Evolutionary conservation across 257 asterid genomes (phyloP), one percentile per base, ranked within the genome.

Genomic region (Nyctanthes arbortristis): DNA sequence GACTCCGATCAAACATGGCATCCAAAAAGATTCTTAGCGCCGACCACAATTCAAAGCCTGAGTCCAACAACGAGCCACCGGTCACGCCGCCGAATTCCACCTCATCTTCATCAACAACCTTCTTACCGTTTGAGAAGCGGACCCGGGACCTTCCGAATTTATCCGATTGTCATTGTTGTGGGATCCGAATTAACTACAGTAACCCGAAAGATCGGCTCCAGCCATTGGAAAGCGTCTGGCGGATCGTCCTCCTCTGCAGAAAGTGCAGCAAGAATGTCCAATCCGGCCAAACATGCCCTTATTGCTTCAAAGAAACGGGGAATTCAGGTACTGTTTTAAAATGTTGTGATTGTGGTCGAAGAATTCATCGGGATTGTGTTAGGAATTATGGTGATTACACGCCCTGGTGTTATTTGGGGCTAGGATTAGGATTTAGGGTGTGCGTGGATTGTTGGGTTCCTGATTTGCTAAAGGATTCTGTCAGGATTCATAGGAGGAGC

Each of bases 391-490:
- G 79, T 39, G 68, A 73, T 78, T 89, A 81, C 32, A 68, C 84
- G 22, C 96, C 97, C 12, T 88, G 96, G 97, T 73, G 91, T 68
- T 84, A 82, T 79, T 73, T 74, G 72, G 80, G 75, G 30, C 73
- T 18, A 25, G 81, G 75, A 61, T 68, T 49, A 70, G 78, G 84
- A 43, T 67, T 72, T 65, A 60, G 81, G 79, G 82, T 80, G 66
- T 93, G 99, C 68, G 72, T 89, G 29, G 99, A 93, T 82, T 93
- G 99, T 80, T 93, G 99, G 99, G 87, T 93, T 61, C 99, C 99
- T 20, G 84, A 81, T 9, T 71, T 62, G 82, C 87, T 89, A 9
- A 88, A 76, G 80, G 84, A 72, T 40, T 82, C 95, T 30, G 55
- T 81, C 71, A 72, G 68, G 68, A 64, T 52, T 67, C 31, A 36